Base-by-base conservation (phyloP, 495 filamentous ascomycete genomes). In the Tuber magnatum region DNA sequence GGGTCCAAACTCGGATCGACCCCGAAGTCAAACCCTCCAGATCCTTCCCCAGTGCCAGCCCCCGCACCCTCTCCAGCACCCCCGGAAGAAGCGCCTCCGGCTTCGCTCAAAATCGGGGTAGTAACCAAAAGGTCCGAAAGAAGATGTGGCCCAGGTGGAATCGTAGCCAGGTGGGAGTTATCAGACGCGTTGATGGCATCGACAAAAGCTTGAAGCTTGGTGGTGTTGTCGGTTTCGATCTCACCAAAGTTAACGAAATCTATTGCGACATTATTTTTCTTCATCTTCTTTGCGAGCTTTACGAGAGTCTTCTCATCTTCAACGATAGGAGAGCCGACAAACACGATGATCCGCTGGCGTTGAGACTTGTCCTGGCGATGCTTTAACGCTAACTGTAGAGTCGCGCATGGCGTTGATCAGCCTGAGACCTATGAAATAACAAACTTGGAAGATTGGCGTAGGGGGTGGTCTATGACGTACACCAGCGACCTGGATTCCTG, bases 281-380 rank as follows among this genome's bases (percentile, higher is more conserved):
- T 98, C 94, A 98, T 97, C 86, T 94, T 94, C 86, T 93, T 96
- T 22, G 94, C 94, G 20, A 98, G 88, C 83, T 93, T 94, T 76
- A 97, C 88, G 0, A 99, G 88, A 22, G 89, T 88, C 85, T 94
- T 94, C 84, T 97, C 91, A 78, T 92, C 90, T 83, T 99, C 95
- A 61, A 88, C 89, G 81, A 99, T 91, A 56, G 93, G 92, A 5
- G 92, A 94, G 87, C 95, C 97, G 70, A 92, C 93, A 85, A 99
- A 98, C 32, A 93, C 93, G 83, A 99, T 91, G 83, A 98, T 97
- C 76, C 95, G 92, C 87, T 97, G 93, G 70, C 91, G 89, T 84
- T 97, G 94, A 48, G 92, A 92, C 82, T 97, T 97, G 85, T 99
- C 97, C 85, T 97, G 93, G 48, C 95, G 91, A 84, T 99, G 95